Base-by-base conservation (phyloP, 1,139 yeast species). In the Candida sp. region DNA sequence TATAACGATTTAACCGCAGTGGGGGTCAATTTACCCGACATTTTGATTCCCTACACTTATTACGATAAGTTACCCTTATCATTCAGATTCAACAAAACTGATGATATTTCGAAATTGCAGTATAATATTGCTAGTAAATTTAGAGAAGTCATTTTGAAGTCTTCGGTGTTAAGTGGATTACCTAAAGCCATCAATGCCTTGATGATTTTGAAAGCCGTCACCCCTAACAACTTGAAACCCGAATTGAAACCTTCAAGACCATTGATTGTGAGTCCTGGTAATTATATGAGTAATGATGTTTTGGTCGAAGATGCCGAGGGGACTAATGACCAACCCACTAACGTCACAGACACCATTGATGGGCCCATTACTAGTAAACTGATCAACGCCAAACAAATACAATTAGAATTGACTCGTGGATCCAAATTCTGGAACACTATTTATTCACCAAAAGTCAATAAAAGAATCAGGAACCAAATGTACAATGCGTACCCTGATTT, bases 111-210 rank as follows among this genome's bases (percentile, higher is more conserved):
- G 41, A 66, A 64, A 11, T 58, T 63, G 29, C 79, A 73, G 49
- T 50, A 53, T 21, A 49, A 53, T 33, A 61, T 84, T 7, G 82
- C 91, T 0, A 69, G 74, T 37, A 78, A 84, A 54, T 69, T 86
- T 45, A 69, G 96, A 46, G 97, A 90, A 56, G 83, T 90, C 8
- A 66, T 90, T 5, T 66, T 90, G 56, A 90, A 90, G 59, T 74
- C 88, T 6, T 75, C 86, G 2, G 95, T 96, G 0, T 67, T 90
- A 40, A 80, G 83, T 12, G 97, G 97, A 0, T 71, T 90, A 22
- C 97, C 97, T 1, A 84, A 84, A 52, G 79, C 91, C 2, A 90
- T 90, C 60, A 90, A 90, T 60, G 79, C 95, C 1, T 66, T 90
- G 56, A 84, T 80, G 63, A 70, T 75, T 35, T 69, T 89, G 47